Conservation (phyloP, 2,329 filamentous ascomycete species). For the Colletotrichum tamarilloi region DNA sequence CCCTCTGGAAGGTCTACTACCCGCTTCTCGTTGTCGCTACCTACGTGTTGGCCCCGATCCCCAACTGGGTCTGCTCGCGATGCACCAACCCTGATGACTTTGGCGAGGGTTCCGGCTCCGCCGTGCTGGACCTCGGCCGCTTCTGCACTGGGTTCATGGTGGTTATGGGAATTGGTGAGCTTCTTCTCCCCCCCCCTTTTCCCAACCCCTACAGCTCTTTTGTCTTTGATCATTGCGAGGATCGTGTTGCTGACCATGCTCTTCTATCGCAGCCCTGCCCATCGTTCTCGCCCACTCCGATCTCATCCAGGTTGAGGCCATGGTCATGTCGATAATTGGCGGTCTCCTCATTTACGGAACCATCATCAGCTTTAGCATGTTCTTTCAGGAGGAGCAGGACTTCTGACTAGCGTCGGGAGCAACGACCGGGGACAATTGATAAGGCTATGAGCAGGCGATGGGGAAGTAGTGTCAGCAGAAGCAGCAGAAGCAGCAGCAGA, state of each 20-base stretch:
- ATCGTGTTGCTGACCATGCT: conserved; percentile 20
- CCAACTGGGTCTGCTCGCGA: conserved; percentile 94
- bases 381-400: conserved; percentile 97
- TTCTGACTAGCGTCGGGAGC: conserved; percentile 67
- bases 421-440: conserved; percentile 2
- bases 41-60: conserved; percentile 91
- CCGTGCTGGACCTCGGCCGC: conserved; percentile 90
- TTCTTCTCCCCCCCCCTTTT: neutral
- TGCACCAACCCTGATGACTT: conserved; percentile 96
- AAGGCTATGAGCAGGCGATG: neutral
- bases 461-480: neutral
- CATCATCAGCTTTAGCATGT: conserved; percentile 97
- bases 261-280: conserved; percentile 75
- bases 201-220: too few species aligned
- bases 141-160: conserved; percentile 97
- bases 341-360: conserved; percentile 97
- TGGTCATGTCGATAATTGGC: conserved; percentile 94
- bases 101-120: conserved; percentile 84
- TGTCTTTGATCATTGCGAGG: neutral
- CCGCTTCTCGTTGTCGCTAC: conserved; percentile 95
- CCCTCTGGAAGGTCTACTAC: conserved; percentile 94
- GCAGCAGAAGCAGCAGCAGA: neutral
- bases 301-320: conserved; percentile 84
- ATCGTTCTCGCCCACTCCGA: conserved; percentile 87
- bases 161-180: conserved; percentile 95